Base-by-base conservation (phyloP, 805 yeast species). In the Tetrapisispora taiwanensis region DNA sequence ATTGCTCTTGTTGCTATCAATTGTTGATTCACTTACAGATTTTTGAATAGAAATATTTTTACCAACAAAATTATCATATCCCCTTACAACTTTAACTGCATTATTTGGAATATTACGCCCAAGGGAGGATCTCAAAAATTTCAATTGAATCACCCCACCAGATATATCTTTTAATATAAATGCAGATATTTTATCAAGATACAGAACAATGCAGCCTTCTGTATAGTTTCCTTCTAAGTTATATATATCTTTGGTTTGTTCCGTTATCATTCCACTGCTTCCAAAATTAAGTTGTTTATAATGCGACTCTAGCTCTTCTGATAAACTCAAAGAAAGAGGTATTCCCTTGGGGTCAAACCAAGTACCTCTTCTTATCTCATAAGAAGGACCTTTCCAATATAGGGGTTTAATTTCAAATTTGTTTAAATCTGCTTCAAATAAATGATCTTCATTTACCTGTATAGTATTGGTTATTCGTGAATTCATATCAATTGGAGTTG, bases 311-410 rank as follows among this genome's bases (percentile, higher is more conserved):
- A 89, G 54, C 45, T 74, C 77, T 0, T 68, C 64, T 0, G 92
- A 69, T 5, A 79, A 46, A 1, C 65, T 61, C 1, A 67, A 66
- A 9, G 69, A 55, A 24, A 86, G 62, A 0, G 94, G 94, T 5
- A 55, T 54, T 1, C 77, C 76, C 41, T 75, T 75, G 9, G 73
- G 58, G 31, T 70, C 65, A 58, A 86, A 87, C 97, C 97, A 90
- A 1, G 78, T 60, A 1, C 95, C 95, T 44, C 97, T 67, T 38
- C 95, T 69, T 1, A 90, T 82, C 47, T 84, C 88, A 57, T 79
- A 90, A 0, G 69, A 65, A 0, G 96, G 92, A 1, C 97, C 97
- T 7, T 77, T 79, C 97, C 97, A 90, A 59, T 79, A 90, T 0
- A 80, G 73, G 0, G 97, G 94, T 3, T 64, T 51, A 53, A 89